Percentiles rank a stretch among this genome's conserved stretches.
phyloP scores from a whole-genome alignment of 2,329 filamentous ascomycete genomes.

The Raffaelea deltoideospora region DNA sequence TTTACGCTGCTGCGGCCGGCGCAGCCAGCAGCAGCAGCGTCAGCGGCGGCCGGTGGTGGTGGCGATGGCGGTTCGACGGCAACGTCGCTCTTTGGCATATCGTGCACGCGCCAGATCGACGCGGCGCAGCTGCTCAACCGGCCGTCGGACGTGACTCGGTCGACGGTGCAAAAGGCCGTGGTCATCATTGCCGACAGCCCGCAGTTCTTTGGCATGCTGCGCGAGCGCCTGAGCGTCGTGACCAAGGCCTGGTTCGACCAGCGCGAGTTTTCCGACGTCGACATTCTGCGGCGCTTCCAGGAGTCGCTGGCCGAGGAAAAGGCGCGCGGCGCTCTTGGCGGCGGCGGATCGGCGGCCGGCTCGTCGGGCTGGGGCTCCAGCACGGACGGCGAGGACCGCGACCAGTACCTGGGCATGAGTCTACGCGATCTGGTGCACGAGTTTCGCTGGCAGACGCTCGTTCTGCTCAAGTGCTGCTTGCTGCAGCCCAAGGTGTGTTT shows the following conservation, averaged over 20 bases:
- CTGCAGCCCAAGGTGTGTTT: slow-evolving; percentile 73
- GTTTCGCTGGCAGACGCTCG: slow-evolving; percentile 87
- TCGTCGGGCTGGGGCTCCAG: not conserved
- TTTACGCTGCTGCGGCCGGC: slow-evolving; percentile 67
- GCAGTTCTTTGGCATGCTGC: slow-evolving; percentile 76
- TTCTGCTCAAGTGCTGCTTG: slow-evolving; percentile 84
- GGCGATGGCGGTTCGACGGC: slow-evolving; percentile 29
- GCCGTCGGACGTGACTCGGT: slow-evolving; percentile 83
- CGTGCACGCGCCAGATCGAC: slow-evolving; percentile 85
- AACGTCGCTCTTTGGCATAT: slow-evolving; percentile 87
- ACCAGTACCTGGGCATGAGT: slow-evolving; percentile 80
- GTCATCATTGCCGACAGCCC: slow-evolving; percentile 89
- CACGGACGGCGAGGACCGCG: slow-evolving; percentile 54
- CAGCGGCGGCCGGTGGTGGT: slow-evolving; percentile 35
- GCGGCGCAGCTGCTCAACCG: slow-evolving; percentile 61
- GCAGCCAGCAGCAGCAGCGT: slow-evolving; percentile 29
- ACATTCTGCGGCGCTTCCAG: slow-evolving; percentile 82
- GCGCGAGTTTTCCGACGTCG: slow-evolving; percentile 76
- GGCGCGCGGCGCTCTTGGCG: slow-evolving; percentile 29
- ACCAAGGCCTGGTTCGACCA: slow-evolving; percentile 96
- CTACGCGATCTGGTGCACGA: slow-evolving; percentile 84
- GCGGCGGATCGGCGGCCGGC: not conserved
- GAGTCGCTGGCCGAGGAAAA: slow-evolving; percentile 66
- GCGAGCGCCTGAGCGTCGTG: slow-evolving; percentile 78
- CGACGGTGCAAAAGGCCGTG: slow-evolving; percentile 94